Evolutionary conservation across 148 eudicot species (phyloP).

Genomic region (Fagopyrum homotropicum): DNA sequence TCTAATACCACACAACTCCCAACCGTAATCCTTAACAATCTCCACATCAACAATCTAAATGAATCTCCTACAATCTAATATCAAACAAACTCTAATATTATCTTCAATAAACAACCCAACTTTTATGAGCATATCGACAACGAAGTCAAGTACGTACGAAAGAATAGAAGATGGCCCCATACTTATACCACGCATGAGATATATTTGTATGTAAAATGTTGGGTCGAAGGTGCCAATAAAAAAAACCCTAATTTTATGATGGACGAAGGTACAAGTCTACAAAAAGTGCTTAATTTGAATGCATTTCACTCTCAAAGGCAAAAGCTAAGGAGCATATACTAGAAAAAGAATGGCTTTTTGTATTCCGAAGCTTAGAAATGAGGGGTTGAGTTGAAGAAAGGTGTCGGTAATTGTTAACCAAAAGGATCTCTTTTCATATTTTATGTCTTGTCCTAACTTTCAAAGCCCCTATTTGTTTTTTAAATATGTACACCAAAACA

Average conservation of each 20-base stretch:
- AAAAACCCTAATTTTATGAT: not conserved
- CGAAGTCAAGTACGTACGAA: not conserved
- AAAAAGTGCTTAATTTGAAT: conserved; percentile 8
- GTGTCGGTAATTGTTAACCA: not conserved
- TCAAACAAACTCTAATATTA: too few species aligned
- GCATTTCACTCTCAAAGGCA: conserved; percentile 6
- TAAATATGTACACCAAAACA: conserved; percentile 3
- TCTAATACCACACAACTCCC: too few species aligned
- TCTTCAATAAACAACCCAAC: not conserved
- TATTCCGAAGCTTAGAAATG: not conserved
- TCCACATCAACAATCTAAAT: too few species aligned
- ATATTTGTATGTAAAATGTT: not conserved
- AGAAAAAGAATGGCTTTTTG: not conserved
- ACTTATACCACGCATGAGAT: not conserved
- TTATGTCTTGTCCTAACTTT: conserved; percentile 9
- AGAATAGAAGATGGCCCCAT: not conserved
- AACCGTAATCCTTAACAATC: too few species aligned
- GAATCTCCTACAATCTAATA: too few species aligned
- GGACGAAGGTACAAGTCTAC: not conserved
- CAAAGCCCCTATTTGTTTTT: not conserved
- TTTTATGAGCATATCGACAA: not conserved
- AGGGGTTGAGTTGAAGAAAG: not conserved
- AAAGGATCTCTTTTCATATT: conserved; percentile 4
- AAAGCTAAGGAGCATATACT: not conserved
- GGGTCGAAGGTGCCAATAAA: not conserved